A percentile compares a stretch with the other conserved stretches of the same genome.
Conservation (phyloP, 768 basidiomycete genomes). For the Tylopilus rubrobrunneus region DNA sequence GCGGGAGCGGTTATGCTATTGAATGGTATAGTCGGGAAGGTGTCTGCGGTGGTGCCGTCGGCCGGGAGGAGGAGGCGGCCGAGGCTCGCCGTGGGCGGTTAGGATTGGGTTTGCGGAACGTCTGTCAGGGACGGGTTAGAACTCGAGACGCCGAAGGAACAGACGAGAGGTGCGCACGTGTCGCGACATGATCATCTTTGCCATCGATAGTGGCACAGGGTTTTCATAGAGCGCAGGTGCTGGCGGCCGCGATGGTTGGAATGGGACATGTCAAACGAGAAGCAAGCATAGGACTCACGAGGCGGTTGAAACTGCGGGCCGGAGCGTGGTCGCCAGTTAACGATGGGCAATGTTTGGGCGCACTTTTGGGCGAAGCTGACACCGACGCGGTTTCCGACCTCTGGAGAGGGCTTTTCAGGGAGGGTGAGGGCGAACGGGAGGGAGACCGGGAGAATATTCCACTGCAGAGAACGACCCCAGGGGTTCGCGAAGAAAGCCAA, state of each 20-base stretch:
- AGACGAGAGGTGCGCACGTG: slow-evolving; percentile 35
- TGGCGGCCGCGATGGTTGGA: slow-evolving; percentile 11
- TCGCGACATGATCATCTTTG: slow-evolving; percentile 51
- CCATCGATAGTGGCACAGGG: slow-evolving; percentile 45
- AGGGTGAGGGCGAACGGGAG: slow-evolving; percentile 24
- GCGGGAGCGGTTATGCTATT: slow-evolving; percentile 25
- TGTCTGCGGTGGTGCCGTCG: slow-evolving; percentile 30
- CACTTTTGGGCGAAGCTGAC: slow-evolving; percentile 9
- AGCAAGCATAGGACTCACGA: slow-evolving; percentile 20
- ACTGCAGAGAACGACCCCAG: slow-evolving; percentile 22
- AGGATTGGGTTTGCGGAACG: slow-evolving; percentile 32
- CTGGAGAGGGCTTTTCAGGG: slow-evolving; percentile 19
- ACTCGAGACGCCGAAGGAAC: background rate
- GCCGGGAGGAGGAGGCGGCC: slow-evolving; percentile 14
- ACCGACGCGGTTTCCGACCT: slow-evolving; percentile 6
- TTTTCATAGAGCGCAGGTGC: slow-evolving; percentile 43
- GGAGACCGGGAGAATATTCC: slow-evolving; percentile 26
- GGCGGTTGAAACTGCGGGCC: slow-evolving; percentile 30
- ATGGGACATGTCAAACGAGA: background rate
- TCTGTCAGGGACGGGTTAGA: slow-evolving; percentile 18
- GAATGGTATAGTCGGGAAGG: slow-evolving; percentile 34
- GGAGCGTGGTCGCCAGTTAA: slow-evolving; percentile 21
- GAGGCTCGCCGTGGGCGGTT: slow-evolving; percentile 25
- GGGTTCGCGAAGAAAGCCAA: background rate
- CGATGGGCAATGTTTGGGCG: slow-evolving; percentile 13